Base-by-base conservation (phyloP, 2,329 filamentous ascomycete genomes). In the Paecilomyces variotii region DNA sequence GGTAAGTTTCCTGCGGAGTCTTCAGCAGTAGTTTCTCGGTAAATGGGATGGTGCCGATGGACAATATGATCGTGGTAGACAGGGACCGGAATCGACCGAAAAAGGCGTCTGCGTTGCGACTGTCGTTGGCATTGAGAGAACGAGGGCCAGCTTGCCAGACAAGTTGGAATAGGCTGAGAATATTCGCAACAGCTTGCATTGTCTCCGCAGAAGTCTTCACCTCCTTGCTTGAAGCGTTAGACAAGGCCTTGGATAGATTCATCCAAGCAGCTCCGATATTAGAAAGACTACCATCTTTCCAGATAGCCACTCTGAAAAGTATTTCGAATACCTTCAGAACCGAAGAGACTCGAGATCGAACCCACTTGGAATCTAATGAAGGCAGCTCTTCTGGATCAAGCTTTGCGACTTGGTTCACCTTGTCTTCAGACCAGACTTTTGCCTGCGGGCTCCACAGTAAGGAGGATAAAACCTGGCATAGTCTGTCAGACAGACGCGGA, bases 131-230 rank as follows among this genome's bases (percentile, higher is more conserved):
- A 61, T 74, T 73, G 28, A 76, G 65, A 2, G 71, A 72, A 11
- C 68, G 63, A 2, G 78, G 79, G 2, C 84, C 84, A 11, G 68
- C 71, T 19, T 78, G 78, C 90, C 91, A 96, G 2, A 92, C 72
- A 27, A 82, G 84, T 54, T 85, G 82, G 5, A 96, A 76, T 25
- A 91, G 74, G 50, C 85, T 85, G 55, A 93, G 81, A 25, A 91
- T 80, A 50, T 84, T 81, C 25, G 89, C 87, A 61, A 96, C 82
- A 59, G 92, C 93, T 61, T 86, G 83, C 68, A 90, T 89, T 1
- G 91, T 90, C 61, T 97, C 93, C 11, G 83, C 83, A 0, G 91
- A 91, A 5, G 92, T 87, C 66, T 93, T 96, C 65, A 99, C 88
- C 73, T 99, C 94, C 73, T 96, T 96, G 62, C 84, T 89, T 19